Base-by-base conservation (phyloP, 2,329 filamentous ascomycete species). In the Scytalidium sp. region DNA sequence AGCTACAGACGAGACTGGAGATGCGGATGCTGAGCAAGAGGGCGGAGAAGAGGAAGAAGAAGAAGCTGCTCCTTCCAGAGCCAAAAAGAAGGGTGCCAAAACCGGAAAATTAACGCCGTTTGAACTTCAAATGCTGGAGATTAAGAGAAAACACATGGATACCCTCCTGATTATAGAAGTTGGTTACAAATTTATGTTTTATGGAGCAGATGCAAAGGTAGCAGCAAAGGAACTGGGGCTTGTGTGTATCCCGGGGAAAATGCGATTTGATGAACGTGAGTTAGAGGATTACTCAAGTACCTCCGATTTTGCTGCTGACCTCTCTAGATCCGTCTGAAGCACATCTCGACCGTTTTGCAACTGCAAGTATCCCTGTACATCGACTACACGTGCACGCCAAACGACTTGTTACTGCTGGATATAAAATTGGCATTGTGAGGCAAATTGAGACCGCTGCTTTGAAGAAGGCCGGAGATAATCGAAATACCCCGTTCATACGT, bases 181-280 rank as follows among this genome's bases (percentile, higher is more conserved):
- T 8, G 94, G 94, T 45, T 99, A 99, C 73, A 99, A 99, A 67
- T 99, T 96, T 70, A 85, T 88, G 27, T 96, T 99, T 73, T 96
- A 96, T 64, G 94, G 94, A 10, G 93, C 97, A 62, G 94, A 99
- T 72, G 94, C 94, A 8, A 82, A 91, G 47, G 81, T 84, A 47
- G 94, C 93, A 3, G 89, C 92, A 11, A 96, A 93, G 67, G 90
- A 93, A 66, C 76, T 99, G 44, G 88, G 90, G 52, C 97, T 99
- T 58, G 88, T 99, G 36, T 99, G 94, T 67, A 97, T 99, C 60
- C 93, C 94, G 0, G 94, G 94, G 29, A 97, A 97, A 64, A 84
- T 93, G 67, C 81, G 93, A 63, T 99, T 92, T 63, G 93, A 99
- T 64, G 93, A 97, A 65, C 90, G 81, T 85, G 70, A 62, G 79